Evolutionary conservation across 2,329 filamentous ascomycete genomes (phyloP).

Genomic region (Lachnellula willkommii): DNA sequence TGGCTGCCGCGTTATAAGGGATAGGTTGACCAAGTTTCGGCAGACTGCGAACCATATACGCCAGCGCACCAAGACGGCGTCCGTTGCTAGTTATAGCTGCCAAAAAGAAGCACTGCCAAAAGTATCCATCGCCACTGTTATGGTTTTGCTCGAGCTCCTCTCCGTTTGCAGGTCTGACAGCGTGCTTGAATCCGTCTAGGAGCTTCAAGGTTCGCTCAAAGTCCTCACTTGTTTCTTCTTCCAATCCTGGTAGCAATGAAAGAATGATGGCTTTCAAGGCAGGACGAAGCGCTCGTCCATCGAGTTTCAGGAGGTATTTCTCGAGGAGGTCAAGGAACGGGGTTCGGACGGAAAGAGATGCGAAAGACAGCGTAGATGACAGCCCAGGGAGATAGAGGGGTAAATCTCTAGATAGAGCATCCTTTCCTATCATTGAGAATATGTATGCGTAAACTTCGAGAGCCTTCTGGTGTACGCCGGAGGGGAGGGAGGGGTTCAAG

Average conservation of each 20-base stretch:
- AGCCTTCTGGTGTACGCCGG: constrained; percentile 95
- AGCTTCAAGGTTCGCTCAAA: constrained; percentile 83
- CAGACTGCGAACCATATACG: constrained; percentile 74
- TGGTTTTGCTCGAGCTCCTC: constrained; percentile 47
- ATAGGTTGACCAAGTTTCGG: constrained; percentile 58
- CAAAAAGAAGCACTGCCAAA: constrained; percentile 97
- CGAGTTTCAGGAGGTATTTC: constrained; percentile 67
- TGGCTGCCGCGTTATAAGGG: constrained; percentile 28
- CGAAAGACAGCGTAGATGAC: constrained; percentile 85
- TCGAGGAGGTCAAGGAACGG: constrained; percentile 82
- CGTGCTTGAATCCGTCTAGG: constrained; percentile 69
- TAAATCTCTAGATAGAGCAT: constrained; percentile 75
- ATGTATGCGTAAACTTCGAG: constrained; percentile 90
- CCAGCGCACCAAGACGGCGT: constrained; percentile 77
- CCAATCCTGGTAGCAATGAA: constrained; percentile 81
- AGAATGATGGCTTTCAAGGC: constrained; percentile 87
- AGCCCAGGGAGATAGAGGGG: constrained; percentile 86
- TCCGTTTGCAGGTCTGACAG: constrained; percentile 52
- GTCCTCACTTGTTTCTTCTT: constrained; percentile 95
- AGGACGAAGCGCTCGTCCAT: constrained; percentile 68
- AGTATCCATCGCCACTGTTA: constrained; percentile 72
- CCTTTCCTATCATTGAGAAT: constrained; percentile 77
- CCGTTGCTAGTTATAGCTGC: constrained; percentile 86
- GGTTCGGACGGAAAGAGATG: constrained; percentile 83
- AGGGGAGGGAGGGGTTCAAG: constrained; percentile 85